Evolutionary conservation across 1,284 basidiomycete species (phyloP).

Genomic region (Bondarzewia mesenterica): DNA sequence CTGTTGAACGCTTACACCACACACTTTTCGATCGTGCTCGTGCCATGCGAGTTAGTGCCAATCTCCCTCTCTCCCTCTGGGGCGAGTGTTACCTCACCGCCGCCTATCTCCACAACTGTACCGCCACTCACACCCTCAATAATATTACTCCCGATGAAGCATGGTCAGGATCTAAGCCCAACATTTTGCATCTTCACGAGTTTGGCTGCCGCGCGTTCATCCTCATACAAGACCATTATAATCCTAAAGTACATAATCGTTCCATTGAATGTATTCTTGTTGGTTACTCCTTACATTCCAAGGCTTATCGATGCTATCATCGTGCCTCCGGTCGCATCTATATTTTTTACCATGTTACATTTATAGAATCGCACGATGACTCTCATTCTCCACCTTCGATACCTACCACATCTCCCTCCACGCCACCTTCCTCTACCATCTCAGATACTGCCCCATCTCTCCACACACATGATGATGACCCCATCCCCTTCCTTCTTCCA

Average conservation of each 20-base stretch:
- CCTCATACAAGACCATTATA: slow-evolving; percentile 12
- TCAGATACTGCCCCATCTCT: not conserved
- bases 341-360: not conserved
- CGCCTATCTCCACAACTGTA: slow-evolving; percentile 6
- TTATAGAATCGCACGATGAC: not conserved
- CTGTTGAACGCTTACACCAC: slow-evolving; percentile 18
- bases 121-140: not conserved
- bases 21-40: slow-evolving; percentile 18
- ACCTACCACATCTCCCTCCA: no score
- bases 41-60: slow-evolving; percentile 17
- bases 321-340: not conserved
- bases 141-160: slow-evolving; percentile 13
- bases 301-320: slow-evolving; percentile 19
- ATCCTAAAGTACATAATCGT: slow-evolving; percentile 22
- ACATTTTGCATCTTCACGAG: slow-evolving; percentile 15
- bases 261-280: slow-evolving; percentile 26
- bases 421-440: not conserved
- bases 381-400: no score
- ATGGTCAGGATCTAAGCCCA: slow-evolving; percentile 11
- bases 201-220: slow-evolving; percentile 16
- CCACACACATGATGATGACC: not conserved
- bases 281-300: slow-evolving; percentile 23
- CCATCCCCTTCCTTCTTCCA: not conserved
- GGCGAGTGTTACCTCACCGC: slow-evolving; percentile 18
- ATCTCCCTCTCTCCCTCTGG: slow-evolving; percentile 18